These are phyloP conservation scores for Alternaria consortialis DNA, from an alignment of 2,329 filamentous ascomycete genomes.

Conservation along the genomic window DNA sequence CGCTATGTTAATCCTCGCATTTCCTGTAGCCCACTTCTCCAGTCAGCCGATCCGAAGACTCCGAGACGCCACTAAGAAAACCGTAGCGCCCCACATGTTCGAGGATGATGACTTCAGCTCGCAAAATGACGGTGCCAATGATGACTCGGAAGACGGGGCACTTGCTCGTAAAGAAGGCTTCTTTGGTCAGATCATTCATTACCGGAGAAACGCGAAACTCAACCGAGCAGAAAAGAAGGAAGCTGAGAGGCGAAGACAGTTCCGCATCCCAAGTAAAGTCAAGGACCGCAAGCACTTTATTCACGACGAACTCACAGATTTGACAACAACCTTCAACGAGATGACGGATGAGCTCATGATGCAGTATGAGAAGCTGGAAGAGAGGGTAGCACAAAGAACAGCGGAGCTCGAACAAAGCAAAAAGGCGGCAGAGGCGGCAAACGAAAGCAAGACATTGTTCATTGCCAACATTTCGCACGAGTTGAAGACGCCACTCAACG, in stretches of 20 bases:
- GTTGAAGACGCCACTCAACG: slow-evolving; percentile 93
- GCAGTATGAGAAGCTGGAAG: slow-evolving; percentile 85
- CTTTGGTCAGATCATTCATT: slow-evolving; percentile 50
- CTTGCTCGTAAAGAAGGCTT: slow-evolving; percentile 59
- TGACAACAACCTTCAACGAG: slow-evolving; percentile 87
- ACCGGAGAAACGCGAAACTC: slow-evolving; percentile 44
- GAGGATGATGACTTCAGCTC: slow-evolving; percentile 53
- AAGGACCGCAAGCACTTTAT: slow-evolving; percentile 77
- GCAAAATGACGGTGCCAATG: slow-evolving; percentile 50
- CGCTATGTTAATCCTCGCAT: slow-evolving; percentile 73
- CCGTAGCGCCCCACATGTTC: slow-evolving; percentile 72
- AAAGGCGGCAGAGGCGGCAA: slow-evolving; percentile 91
- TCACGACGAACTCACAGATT: slow-evolving; percentile 84
- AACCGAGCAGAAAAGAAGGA: slow-evolving; percentile 50
- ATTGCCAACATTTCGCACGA: slow-evolving; percentile 92
- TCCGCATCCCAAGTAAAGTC: slow-evolving; percentile 87
- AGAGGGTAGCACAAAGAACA: slow-evolving; percentile 83
- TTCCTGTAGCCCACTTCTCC: slow-evolving; percentile 82
- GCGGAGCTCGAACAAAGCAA: slow-evolving; percentile 88
- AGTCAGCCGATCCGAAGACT: slow-evolving; percentile 81
- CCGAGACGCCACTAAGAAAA: slow-evolving; percentile 77
- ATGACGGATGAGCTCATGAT: slow-evolving; percentile 91
- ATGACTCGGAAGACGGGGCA: slow-evolving; percentile 59
- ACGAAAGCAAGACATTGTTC: slow-evolving; percentile 96
- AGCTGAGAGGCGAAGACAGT: slow-evolving; percentile 62